A percentile compares a stretch with the other conserved stretches of the same genome.
Conservation (phyloP, 2,329 filamentous ascomycete species). For the Fusarium siculi region DNA sequence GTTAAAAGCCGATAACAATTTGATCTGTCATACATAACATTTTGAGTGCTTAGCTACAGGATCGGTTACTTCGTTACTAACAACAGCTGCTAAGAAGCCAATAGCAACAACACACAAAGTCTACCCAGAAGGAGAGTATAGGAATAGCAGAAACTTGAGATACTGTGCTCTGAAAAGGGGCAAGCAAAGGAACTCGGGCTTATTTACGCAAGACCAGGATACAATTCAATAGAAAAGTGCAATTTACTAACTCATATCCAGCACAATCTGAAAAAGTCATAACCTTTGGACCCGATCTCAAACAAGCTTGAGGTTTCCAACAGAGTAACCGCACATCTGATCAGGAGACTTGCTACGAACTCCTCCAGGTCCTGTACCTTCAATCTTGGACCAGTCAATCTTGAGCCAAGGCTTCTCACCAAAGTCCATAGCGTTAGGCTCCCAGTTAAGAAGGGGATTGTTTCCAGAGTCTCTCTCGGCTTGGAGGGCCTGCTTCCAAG, state of each 20-base stretch:
- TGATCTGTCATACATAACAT: no score
- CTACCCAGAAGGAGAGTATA: no score
- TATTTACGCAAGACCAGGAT: background rate
- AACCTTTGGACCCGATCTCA: rapidly evolving
- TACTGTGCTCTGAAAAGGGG: no score
- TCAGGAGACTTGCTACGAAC: background rate
- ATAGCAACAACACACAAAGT: no score
- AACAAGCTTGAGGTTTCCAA: background rate
- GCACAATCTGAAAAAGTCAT: rapidly evolving
- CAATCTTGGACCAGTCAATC: background rate
- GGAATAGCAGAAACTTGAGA: no score
- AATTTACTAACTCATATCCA: background rate
- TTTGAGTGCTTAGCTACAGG: no score
- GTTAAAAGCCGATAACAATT: no score
- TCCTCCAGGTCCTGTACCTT: background rate
- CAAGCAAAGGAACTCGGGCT: no score
- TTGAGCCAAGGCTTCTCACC: background rate
- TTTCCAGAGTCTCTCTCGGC: background rate
- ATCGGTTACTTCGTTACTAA: no score
- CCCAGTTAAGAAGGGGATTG: background rate
- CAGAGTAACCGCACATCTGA: background rate
- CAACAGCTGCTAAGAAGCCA: no score
- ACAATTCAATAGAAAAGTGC: background rate
- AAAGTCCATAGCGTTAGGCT: background rate
- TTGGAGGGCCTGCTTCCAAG: background rate